Evolutionary conservation across 139 green algal species (phyloP).

Genomic region (Coccomyxa sp.): DNA sequence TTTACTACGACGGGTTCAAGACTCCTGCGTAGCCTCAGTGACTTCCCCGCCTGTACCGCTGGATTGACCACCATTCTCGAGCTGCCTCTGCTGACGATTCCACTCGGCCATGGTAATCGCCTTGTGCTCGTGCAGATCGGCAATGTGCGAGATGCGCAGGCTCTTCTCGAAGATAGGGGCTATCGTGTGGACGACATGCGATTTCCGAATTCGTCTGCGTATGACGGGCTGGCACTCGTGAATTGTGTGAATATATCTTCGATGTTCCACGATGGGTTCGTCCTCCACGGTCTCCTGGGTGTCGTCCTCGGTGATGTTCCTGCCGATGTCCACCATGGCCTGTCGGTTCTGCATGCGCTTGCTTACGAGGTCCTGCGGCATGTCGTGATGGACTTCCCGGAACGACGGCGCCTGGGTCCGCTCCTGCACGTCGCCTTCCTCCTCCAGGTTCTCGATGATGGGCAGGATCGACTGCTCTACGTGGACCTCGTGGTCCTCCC

Average conservation of each 20-base stretch:
- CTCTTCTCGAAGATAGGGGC: background rate
- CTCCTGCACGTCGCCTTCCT: background rate
- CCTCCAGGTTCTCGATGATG: background rate
- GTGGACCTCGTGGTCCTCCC: background rate
- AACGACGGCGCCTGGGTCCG: background rate
- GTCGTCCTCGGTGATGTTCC: background rate
- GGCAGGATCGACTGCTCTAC: background rate
- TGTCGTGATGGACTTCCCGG: background rate
- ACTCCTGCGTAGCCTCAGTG: background rate
- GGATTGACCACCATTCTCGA: background rate
- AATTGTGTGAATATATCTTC: background rate
- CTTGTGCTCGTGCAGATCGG: background rate
- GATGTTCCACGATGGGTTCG: background rate
- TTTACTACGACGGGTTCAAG: background rate
- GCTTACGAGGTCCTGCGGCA: background rate
- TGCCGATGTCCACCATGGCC: background rate
- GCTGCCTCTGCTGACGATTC: background rate
- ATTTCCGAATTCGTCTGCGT: background rate
- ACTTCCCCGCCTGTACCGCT: background rate
- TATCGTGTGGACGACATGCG: background rate
- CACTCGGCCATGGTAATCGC: background rate
- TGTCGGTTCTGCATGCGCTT: background rate
- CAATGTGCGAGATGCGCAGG: background rate
- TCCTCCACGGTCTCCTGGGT: background rate
- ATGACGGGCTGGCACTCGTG: background rate